Evolutionary conservation across 305 asterid genomes (phyloP), one percentile per base, ranked within the genome.

Genomic region (Salvia sclarea): DNA sequence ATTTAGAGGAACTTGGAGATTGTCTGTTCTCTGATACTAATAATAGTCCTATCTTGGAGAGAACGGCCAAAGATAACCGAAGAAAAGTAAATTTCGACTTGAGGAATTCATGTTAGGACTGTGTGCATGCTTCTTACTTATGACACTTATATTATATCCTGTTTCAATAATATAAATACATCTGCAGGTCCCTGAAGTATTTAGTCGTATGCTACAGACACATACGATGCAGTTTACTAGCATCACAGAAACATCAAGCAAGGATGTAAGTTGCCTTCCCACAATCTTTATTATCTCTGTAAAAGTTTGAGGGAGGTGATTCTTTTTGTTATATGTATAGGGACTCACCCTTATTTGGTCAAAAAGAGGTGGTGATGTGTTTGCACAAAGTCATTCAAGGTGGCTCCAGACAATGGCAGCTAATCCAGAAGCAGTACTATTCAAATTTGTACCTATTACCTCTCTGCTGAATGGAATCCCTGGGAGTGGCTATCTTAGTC

Each of bases 401-500:
- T 94, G 99, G 99, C 98, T 94, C 48, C 99, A 91, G 86, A 89
- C 95, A 0, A 83, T 94, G 84, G 86, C 96, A 56, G 93, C 85
- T 67, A 91, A 85, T 52, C 96, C 99, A 8, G 99, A 94, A 78
- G 97, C 95, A 69, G 75, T 91, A 53, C 93, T 86, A 68, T 88
- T 94, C 80, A 91, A 86, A 77, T 86, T 94, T 71, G 92, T 94
- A 21, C 99, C 98, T 6, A 87, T 94, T 73, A 94, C 99, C 47
- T 91, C 99, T 71, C 85, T 94, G 50, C 88, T 91, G 60, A 84
- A 91, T 75, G 99, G 99, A 71, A 88, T 94, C 77, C 98, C 96
- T 8, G 99, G 99, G 78, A 94, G 94, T 64, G 99, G 99, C 71
- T 94, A 91, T 81, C 97, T 94, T 65, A 94, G 99, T 78, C 99